phyloP scores from a whole-genome alignment of 805 yeast genomes.

The Priceomyces haplophilus region DNA sequence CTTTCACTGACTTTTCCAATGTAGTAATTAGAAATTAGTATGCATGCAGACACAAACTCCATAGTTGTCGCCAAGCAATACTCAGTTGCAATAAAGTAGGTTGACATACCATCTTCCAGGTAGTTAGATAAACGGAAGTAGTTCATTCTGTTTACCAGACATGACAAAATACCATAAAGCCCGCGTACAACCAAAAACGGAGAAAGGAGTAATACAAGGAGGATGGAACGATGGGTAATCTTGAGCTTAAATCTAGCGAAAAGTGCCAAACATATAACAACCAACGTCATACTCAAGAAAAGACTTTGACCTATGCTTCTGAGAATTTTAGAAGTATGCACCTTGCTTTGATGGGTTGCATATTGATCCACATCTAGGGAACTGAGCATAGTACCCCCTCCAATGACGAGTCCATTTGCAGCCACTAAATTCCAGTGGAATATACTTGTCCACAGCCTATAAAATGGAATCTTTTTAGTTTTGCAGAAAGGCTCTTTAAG shows the following conservation, averaged over 20 bases:
- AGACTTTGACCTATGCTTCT: constrained; percentile 32
- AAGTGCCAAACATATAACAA: constrained; percentile 18
- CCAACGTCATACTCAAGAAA: constrained; percentile 23
- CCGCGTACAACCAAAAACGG: constrained; percentile 37
- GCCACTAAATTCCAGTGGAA: constrained; percentile 28
- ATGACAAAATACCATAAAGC: constrained; percentile 33
- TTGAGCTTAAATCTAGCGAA: constrained; percentile 18
- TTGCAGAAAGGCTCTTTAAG: not conserved
- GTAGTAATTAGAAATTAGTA: constrained; percentile 8
- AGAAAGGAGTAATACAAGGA: constrained; percentile 20
- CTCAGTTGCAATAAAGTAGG: constrained; percentile 28
- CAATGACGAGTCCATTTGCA: constrained; percentile 31
- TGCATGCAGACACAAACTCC: constrained; percentile 27
- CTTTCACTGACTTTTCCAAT: not conserved
- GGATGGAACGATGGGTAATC: constrained; percentile 17
- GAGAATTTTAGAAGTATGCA: constrained; percentile 20
- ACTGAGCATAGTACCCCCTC: constrained; percentile 31
- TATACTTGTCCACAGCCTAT: constrained; percentile 1
- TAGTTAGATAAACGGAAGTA: constrained; percentile 30
- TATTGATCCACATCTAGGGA: constrained; percentile 17
- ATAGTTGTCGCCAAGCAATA: constrained; percentile 34
- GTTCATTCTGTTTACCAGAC: constrained; percentile 30
- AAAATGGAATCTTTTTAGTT: not conserved
- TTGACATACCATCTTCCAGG: constrained; percentile 17
- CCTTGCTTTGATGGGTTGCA: constrained; percentile 4